Percentiles rank a stretch among this genome's conserved stretches.
phyloP scores from a whole-genome alignment of 306 rosid genomes.

The Benincasa hispida region DNA sequence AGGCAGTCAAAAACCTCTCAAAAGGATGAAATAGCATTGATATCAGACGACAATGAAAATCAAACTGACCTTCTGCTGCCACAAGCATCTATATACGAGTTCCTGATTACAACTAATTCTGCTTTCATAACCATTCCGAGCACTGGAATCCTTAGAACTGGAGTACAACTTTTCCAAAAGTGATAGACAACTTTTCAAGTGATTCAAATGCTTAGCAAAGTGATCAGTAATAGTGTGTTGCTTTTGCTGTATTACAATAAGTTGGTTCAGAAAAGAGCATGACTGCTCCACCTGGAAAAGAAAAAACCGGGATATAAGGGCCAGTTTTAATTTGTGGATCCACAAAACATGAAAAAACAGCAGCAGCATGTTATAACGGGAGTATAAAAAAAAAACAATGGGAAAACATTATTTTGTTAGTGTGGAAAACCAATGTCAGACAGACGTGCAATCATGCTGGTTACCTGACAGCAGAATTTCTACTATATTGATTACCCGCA shows the following conservation, averaged over 20 bases:
- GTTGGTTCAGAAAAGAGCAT: conserved; percentile 56
- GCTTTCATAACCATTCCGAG: conserved; percentile 12
- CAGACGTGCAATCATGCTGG: not conserved
- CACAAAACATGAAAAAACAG: not conserved
- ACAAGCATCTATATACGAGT: conserved; percentile 50
- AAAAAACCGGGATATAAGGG: not conserved
- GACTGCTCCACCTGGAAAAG: conserved; percentile 50
- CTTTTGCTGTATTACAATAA: conserved; percentile 50
- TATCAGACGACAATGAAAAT: not conserved
- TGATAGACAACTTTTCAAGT: conserved; percentile 37
- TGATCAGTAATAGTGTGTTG: conserved; percentile 47
- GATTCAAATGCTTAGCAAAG: conserved; percentile 49
- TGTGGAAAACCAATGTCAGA: not conserved
- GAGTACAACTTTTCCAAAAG: conserved; percentile 43
- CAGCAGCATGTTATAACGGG: not conserved
- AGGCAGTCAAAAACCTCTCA: not conserved
- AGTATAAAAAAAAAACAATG: not conserved
- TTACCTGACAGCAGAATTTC: not conserved
- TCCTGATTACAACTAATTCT: conserved; percentile 38
- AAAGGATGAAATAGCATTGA: conserved; percentile 7
- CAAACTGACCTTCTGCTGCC: conserved; percentile 71
- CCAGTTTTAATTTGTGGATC: not conserved
- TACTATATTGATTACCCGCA: not conserved
- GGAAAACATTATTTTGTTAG: not conserved
- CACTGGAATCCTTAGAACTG: conserved; percentile 21